These are phyloP conservation scores for Lentinula aciculospora DNA, from an alignment of 768 basidiomycete genomes.

Conservation along the genomic window DNA sequence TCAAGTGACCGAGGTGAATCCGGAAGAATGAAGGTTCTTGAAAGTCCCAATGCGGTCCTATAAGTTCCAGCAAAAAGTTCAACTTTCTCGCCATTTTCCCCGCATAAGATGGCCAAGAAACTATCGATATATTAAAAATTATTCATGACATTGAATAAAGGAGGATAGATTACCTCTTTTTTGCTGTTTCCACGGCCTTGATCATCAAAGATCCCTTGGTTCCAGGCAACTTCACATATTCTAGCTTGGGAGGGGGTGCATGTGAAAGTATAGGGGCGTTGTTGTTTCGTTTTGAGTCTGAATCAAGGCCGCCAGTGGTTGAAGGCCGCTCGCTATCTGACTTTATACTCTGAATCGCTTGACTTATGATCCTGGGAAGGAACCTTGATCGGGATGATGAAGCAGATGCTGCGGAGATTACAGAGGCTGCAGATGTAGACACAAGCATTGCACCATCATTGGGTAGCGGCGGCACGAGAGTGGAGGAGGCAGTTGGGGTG, in stretches of 20 bases:
- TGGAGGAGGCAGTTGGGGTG: slow-evolving; percentile 15
- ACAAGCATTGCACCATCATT: slow-evolving; percentile 7
- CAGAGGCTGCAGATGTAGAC: slow-evolving; percentile 7
- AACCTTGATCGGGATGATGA: slow-evolving; percentile 52
- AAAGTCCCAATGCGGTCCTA: slow-evolving; percentile 81
- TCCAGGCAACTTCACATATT: slow-evolving; percentile 89
- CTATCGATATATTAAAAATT: slow-evolving; percentile 28
- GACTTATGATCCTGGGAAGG: slow-evolving; percentile 64
- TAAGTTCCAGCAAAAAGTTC: slow-evolving; percentile 92
- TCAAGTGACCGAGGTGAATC: slow-evolving; percentile 87
- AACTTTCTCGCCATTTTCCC: slow-evolving; percentile 89
- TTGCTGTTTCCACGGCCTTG: slow-evolving; percentile 84
- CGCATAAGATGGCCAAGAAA: slow-evolving; percentile 90
- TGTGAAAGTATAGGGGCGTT: slow-evolving; percentile 34
- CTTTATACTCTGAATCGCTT: slow-evolving; percentile 54
- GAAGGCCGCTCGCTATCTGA: slow-evolving; percentile 46
- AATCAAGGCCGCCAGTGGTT: slow-evolving; percentile 29
- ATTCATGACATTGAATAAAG: background rate
- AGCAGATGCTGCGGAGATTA: slow-evolving; percentile 23
- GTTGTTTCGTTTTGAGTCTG: slow-evolving; percentile 31
- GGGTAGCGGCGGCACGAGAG: slow-evolving; percentile 19
- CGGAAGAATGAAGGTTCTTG: slow-evolving; percentile 89
- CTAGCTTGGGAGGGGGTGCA: slow-evolving; percentile 75
- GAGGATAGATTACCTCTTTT: slow-evolving; percentile 61
- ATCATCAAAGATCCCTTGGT: slow-evolving; percentile 82